These are phyloP conservation scores for Globisporangium rhizosaccharum DNA, from an alignment of 352 stramenopile genomes.

Conservation along the genomic window DNA sequence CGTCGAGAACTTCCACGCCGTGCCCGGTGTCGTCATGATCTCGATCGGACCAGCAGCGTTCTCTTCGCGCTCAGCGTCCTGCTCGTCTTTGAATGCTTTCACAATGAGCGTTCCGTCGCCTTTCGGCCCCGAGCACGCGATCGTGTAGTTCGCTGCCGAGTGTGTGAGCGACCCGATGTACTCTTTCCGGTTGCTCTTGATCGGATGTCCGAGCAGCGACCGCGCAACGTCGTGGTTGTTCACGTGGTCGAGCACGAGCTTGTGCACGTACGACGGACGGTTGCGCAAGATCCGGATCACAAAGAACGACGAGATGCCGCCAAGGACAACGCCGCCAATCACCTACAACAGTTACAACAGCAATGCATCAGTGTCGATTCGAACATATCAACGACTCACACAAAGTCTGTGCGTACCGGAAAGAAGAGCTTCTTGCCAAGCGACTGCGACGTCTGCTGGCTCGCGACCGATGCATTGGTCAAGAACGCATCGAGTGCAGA, in stretches of 20 bases:
- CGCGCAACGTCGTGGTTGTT: conserved; percentile 67
- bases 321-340: conserved; percentile 54
- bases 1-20: conserved; percentile 73
- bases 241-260: conserved; percentile 65
- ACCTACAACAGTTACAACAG: conserved; percentile 11
- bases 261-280: conserved; percentile 77
- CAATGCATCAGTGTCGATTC: neutral
- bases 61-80: conserved; percentile 13
- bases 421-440: conserved; percentile 70
- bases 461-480: conserved; percentile 39
- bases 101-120: conserved; percentile 67
- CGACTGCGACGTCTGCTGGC: conserved; percentile 54
- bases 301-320: conserved; percentile 62
- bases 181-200: conserved; percentile 67
- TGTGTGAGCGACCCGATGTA: conserved; percentile 61
- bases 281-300: conserved; percentile 73
- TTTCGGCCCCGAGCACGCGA: conserved; percentile 57
- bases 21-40: conserved; percentile 57
- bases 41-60: conserved; percentile 1
- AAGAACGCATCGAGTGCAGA: conserved; percentile 61
- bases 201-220: conserved; percentile 53
- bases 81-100: conserved; percentile 62
- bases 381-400: neutral
- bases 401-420: conserved; percentile 21
- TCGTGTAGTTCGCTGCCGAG: conserved; percentile 61